Conservation (phyloP, 441 rosid species). For the Croton laevigatus region DNA sequence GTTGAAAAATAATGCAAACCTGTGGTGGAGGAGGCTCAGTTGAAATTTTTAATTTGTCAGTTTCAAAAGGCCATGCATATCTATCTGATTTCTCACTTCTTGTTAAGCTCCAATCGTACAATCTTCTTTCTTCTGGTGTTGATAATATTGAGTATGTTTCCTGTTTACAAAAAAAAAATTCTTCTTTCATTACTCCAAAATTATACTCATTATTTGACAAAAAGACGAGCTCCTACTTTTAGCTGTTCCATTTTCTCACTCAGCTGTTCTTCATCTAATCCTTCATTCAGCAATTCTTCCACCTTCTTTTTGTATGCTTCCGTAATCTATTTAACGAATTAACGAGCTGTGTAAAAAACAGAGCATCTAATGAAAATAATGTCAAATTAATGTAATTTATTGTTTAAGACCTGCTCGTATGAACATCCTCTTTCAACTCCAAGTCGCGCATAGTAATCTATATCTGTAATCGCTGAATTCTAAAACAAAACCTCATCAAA, state of each 20-base stretch:
- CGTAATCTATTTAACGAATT: constrained; percentile 35
- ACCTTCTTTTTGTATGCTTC: constrained; percentile 49
- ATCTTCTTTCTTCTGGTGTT: constrained; percentile 61
- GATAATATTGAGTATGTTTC: constrained; percentile 71
- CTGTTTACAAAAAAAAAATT: constrained; percentile 23
- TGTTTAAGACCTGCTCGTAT: constrained; percentile 43
- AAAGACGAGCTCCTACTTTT: constrained; percentile 35
- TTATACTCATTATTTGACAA: no score
- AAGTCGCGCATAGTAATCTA: constrained; percentile 73
- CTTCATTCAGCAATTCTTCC: constrained; percentile 47
- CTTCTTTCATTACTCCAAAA: no score
- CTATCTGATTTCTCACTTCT: constrained; percentile 53
- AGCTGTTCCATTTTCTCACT: constrained; percentile 43
- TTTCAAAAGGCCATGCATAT: constrained; percentile 74
- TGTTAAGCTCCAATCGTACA: constrained; percentile 90
- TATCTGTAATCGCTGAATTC: constrained; percentile 86
- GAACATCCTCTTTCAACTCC: constrained; percentile 61
- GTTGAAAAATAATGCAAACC: constrained; percentile 33
- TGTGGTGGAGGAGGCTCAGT: constrained; percentile 40
- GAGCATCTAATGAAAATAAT: no score
- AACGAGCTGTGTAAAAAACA: no score
- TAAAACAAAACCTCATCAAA: constrained; percentile 27
- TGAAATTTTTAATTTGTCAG: constrained; percentile 43
- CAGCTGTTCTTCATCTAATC: constrained; percentile 50
- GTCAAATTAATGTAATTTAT: no score